Evolutionary conservation across 345 rosid genomes (phyloP), one percentile per base, ranked within the genome.

Genomic region (Ailanthus altissimus): DNA sequence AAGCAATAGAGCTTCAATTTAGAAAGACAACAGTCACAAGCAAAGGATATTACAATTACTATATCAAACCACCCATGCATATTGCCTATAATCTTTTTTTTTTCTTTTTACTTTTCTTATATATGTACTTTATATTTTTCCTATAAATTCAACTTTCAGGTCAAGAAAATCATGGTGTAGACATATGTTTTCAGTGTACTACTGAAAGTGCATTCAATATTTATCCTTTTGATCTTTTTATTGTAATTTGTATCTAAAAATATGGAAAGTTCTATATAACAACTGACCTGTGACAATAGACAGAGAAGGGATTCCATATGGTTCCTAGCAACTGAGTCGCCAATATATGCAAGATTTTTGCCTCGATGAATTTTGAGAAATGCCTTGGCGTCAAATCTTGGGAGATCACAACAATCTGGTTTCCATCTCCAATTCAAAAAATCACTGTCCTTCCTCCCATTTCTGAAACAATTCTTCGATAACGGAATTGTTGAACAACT

Each of bases 281-380:
- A 21, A 26, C 77, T 20, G 60, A 92, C 99, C 96, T 85, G 84
- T 42, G 98, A 96, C 61, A 96, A 75, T 68, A 96, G 92, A 74
- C 98, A 96, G n/a, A 92, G 92, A 45, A 96, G 92, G 15, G 98
- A 96, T 63, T 93, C 98, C 87, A 93, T 75, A 28, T 95, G 98
- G 85, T 95, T 95, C 58, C 98, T 87, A 8, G 99, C 96, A 20
- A 96, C 98, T 4, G 97, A 96, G 75, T 96, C 99, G 51, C 98
- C 99, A 49, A 96, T 66, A 57, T 93, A 96, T 25, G 84, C 94
- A 82, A 96, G 75, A 38, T 89, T 90, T 77, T 89, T 96, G 50
- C 98, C 97, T 69, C 89, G 60, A 63, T 91, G 86, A 77, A 88
- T 49, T 57, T 51, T 23, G 51, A 93, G 82, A 81, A 93, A 96